These are phyloP conservation scores for Entomortierella beljakovae DNA, from an alignment of 192 early-diverging fungal genomes.

Conservation along the genomic window DNA sequence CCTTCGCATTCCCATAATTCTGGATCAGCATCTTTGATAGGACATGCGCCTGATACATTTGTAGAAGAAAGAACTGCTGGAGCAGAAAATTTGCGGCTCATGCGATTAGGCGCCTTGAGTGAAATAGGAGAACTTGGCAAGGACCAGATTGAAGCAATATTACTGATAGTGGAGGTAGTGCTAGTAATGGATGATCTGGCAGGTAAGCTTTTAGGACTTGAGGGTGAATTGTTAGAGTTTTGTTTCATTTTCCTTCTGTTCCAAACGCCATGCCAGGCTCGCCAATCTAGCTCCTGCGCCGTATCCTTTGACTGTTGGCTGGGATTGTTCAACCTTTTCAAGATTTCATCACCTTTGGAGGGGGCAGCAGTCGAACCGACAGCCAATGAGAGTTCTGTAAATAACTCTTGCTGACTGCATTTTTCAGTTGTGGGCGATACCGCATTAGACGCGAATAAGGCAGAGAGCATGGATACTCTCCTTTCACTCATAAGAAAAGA, in stretches of 20 bases:
- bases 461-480: conserved; percentile 22
- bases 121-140: not conserved
- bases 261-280: conserved; percentile 29
- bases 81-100: not conserved
- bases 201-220: not conserved
- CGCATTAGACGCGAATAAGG: conserved; percentile 11
- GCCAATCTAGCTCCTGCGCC: conserved; percentile 24
- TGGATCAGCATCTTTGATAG: conserved; percentile 23
- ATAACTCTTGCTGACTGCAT: not conserved
- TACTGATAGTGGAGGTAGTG: not conserved
- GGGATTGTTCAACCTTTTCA: not conserved
- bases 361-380: not conserved
- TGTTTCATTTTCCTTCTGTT: not conserved
- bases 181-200: not conserved
- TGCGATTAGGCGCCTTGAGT: no score
- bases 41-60: not conserved
- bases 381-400: conserved; percentile 9
- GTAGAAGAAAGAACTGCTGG: not conserved
- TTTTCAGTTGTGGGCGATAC: not conserved
- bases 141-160: not conserved
- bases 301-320: not conserved
- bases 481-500: conserved; percentile 34
- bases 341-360: not conserved
- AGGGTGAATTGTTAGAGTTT: not conserved
- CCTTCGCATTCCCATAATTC: conserved; percentile 34